Percentiles rank a stretch among this genome's conserved stretches.
Conservation (phyloP, 2,329 filamentous ascomycete genomes). For the Sporothrix pseudoabietina region DNA sequence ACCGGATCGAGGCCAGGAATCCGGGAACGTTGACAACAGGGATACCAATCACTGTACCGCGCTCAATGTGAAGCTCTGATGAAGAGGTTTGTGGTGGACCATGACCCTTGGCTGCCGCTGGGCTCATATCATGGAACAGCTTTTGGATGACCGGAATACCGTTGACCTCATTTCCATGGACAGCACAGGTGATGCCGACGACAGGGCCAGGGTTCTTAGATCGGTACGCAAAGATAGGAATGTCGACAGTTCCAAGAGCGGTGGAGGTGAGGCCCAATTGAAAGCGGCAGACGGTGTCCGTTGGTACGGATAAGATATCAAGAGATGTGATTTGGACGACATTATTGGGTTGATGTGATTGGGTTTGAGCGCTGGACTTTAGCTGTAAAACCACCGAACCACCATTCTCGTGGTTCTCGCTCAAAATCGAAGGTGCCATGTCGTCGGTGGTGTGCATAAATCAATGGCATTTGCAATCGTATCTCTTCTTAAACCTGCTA, state of each 20-base stretch:
- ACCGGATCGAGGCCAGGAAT: conserved; percentile 8
- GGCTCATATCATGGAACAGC: conserved; percentile 3
- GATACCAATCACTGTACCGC: conserved; percentile 17
- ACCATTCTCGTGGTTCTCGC: not conserved
- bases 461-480: not conserved
- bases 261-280: not conserved
- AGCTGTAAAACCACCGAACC: not conserved
- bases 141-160: conserved; percentile 19
- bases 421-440: not conserved
- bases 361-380: not conserved
- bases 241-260: conserved; percentile 11
- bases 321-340: not conserved
- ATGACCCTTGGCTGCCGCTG: not conserved
- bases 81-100: not conserved
- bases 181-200: conserved; percentile 16
- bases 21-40: conserved; percentile 21
- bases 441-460: too few species aligned
- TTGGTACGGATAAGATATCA: not conserved
- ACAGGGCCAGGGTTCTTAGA: conserved; percentile 9
- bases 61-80: not conserved
- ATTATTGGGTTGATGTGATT: not conserved
- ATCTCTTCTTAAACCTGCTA: not conserved
- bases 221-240: conserved; percentile 18
- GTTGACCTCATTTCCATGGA: conserved; percentile 22
- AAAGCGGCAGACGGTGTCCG: conserved; percentile 12